Conservation (phyloP, 331 rosid genomes). For the Rosa hybrid region DNA sequence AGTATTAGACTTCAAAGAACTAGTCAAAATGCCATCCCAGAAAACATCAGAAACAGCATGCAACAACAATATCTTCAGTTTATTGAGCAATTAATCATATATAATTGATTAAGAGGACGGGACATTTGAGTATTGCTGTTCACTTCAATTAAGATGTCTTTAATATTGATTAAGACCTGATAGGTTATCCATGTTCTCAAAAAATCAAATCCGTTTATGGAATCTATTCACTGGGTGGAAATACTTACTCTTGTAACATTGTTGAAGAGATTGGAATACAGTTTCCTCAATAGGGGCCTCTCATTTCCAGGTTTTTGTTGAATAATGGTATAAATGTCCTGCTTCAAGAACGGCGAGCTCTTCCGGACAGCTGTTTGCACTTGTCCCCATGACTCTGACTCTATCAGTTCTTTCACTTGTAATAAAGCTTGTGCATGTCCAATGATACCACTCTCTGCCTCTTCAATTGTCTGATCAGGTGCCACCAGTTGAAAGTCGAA, state of each 20-base stretch:
- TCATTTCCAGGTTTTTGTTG: constrained; percentile 59
- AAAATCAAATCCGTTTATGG: background rate
- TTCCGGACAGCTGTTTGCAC: constrained; percentile 55
- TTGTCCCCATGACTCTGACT: constrained; percentile 56
- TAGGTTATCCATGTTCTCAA: background rate
- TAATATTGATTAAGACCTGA: background rate
- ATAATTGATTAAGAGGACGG: background rate
- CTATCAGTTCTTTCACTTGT: constrained; percentile 48
- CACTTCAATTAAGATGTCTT: too few relatives aligned
- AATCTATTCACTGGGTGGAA: background rate
- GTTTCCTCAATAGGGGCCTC: constrained; percentile 66
- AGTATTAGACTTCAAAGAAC: background rate
- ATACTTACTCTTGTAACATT: constrained; percentile 66
- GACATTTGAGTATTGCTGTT: too few relatives aligned
- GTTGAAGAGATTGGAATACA: constrained; percentile 69
- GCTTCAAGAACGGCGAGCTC: constrained; percentile 53
- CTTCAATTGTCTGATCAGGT: constrained; percentile 39
- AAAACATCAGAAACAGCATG: background rate
- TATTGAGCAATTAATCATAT: background rate
- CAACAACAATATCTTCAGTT: background rate
- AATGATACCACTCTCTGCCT: constrained; percentile 47
- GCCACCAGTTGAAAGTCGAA: constrained; percentile 36
- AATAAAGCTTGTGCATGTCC: constrained; percentile 36
- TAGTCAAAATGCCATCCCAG: background rate
- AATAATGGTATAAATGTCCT: constrained; percentile 63